Conservation (phyloP, 1,284 basidiomycete genomes). For the Austroboletus niveus region DNA sequence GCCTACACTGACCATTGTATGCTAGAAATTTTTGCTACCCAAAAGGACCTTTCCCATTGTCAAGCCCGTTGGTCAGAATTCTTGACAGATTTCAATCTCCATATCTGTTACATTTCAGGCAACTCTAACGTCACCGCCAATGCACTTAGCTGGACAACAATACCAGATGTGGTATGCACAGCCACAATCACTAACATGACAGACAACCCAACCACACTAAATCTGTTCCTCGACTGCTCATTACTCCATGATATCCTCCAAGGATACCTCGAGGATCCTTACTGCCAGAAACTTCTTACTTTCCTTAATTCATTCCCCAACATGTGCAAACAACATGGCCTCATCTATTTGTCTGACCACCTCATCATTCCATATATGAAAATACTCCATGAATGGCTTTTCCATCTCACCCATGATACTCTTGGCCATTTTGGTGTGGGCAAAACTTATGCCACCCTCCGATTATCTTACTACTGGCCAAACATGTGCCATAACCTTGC, state of each 20-base stretch:
- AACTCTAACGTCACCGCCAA: not conserved
- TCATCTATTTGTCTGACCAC: not conserved
- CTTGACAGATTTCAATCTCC: constrained; percentile 23
- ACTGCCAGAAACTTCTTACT: constrained; percentile 13
- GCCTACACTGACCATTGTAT: constrained; percentile 42
- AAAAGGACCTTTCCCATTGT: constrained; percentile 33
- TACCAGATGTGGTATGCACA: too few species aligned
- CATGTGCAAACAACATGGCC: not conserved
- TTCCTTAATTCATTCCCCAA: not conserved
- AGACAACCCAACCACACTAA: too few species aligned
- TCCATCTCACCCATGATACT: not conserved
- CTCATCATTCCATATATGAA: not conserved
- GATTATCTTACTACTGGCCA: constrained; percentile 40
- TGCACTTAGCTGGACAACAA: too few species aligned
- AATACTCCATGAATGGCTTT: not conserved
- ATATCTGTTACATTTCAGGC: not conserved
- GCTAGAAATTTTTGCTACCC: constrained; percentile 35
- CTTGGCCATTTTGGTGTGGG: not conserved
- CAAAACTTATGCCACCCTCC: constrained; percentile 24
- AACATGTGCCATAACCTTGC: constrained; percentile 35
- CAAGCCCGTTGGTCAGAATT: constrained; percentile 40
- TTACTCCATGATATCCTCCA: too few species aligned
- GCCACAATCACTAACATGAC: too few species aligned
- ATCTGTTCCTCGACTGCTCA: too few species aligned
- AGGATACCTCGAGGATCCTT: too few species aligned